These are phyloP conservation scores for carrot (Daucus carota) DNA, from an alignment of 129 eudicot species.

Conservation along the genomic window DH1_v3.0 NC_030389.2:32627501-32628000, in stretches of 20 bases:
- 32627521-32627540: constrained; percentile 14
- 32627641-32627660: constrained; percentile 17
- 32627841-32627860: constrained; percentile 11
- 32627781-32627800: constrained; percentile 9
- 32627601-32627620: constrained; percentile 10
- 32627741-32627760: constrained; percentile 9
- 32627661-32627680: constrained; percentile 15
- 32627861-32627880: constrained; percentile 11
- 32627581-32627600: neutral
- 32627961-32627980: neutral
- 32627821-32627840: constrained; percentile 9
- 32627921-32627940: constrained; percentile 11
- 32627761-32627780: constrained; percentile 7
- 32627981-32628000: neutral
- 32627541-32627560: constrained; percentile 10
- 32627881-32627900: neutral
- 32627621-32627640: constrained; percentile 19
- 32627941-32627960: neutral
- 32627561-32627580: neutral
- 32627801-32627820: constrained; percentile 13
- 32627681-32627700: constrained; percentile 13
- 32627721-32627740: constrained; percentile 20
- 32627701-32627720: constrained; percentile 8
- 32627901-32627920: neutral
- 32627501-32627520: constrained; percentile 10